Evolutionary conservation across 2,329 filamentous ascomycete species (phyloP).

Genomic region (Pseudophaeomoniella oleicola): DNA sequence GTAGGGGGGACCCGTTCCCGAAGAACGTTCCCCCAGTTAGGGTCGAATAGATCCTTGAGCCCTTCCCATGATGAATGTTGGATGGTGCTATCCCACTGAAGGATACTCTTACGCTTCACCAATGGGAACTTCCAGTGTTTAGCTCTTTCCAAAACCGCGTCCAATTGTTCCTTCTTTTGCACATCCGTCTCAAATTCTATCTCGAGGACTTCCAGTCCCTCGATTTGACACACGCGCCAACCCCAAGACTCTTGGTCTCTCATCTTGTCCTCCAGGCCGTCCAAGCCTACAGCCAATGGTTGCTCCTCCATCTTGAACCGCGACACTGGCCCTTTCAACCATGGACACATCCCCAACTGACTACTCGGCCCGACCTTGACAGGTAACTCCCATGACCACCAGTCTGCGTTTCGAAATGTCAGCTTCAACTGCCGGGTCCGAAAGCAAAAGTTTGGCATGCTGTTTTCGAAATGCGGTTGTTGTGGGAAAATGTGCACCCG

Average conservation of each 20-base stretch:
- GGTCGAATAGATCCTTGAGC: too few relatives aligned
- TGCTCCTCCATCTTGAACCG: constrained; percentile 6
- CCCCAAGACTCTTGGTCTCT: constrained; percentile 7
- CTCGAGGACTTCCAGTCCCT: constrained; percentile 8
- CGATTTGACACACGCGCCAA: constrained; percentile 8
- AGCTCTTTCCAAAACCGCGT: constrained; percentile 12
- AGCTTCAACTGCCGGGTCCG: constrained; percentile 10
- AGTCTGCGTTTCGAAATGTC: constrained; percentile 16
- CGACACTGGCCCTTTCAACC: constrained; percentile 7
- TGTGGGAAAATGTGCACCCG: constrained; percentile 14
- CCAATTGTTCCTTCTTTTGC: constrained; percentile 12
- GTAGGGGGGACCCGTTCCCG: too few relatives aligned
- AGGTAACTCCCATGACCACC: constrained; percentile 15
- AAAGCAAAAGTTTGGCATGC: constrained; percentile 3
- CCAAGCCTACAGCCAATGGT: constrained; percentile 2
- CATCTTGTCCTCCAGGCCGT: constrained; percentile 6
- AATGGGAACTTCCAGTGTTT: constrained; percentile 12
- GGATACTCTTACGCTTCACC: too few relatives aligned
- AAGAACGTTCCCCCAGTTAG: too few relatives aligned
- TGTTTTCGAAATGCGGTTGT: constrained; percentile 14
- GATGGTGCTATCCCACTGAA: too few relatives aligned
- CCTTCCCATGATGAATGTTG: too few relatives aligned
- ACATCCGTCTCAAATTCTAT: constrained; percentile 16
- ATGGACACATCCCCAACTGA: constrained; percentile 15
- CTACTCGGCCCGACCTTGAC: constrained; percentile 9